phyloP scores from a whole-genome alignment of 345 rosid genomes.

The Gynandropsis gynandra region DNA sequence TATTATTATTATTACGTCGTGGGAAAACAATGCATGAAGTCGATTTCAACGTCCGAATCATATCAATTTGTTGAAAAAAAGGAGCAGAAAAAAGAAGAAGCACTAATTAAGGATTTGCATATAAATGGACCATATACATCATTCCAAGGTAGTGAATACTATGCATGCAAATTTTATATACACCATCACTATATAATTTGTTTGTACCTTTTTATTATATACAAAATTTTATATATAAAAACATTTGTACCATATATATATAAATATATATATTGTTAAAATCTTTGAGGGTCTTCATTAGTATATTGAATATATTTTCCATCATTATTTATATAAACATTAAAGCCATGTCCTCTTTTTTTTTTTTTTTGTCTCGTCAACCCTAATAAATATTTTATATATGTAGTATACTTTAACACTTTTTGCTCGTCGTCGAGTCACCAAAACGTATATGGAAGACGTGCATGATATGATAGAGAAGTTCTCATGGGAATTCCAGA shows the following conservation, averaged over 20 bases:
- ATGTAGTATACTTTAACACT: too few species aligned
- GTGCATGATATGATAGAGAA: slow-evolving; percentile 28
- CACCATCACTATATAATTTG: slow-evolving; percentile 25
- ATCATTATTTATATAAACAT: too few species aligned
- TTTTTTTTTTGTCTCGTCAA: slow-evolving; percentile 20
- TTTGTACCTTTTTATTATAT: slow-evolving; percentile 20
- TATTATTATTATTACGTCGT: too few species aligned
- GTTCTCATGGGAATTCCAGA: slow-evolving; percentile 26
- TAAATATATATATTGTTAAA: too few species aligned
- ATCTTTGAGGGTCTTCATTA: too few species aligned
- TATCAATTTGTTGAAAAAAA: slow-evolving; percentile 24
- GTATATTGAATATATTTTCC: too few species aligned
- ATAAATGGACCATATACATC: slow-evolving; percentile 24
- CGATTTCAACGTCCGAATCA: slow-evolving; percentile 51
- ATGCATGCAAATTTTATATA: slow-evolving; percentile 28
- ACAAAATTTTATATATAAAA: neutral
- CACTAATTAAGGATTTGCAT: slow-evolving; percentile 24
- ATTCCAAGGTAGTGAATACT: slow-evolving; percentile 27
- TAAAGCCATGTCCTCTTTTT: too few species aligned
- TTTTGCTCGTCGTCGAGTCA: too few species aligned
- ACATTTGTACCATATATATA: too few species aligned
- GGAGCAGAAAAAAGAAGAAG: slow-evolving; percentile 11
- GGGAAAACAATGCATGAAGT: slow-evolving; percentile 88
- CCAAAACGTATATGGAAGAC: slow-evolving; percentile 24
- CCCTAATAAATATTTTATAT: too few species aligned